Evolutionary conservation across 768 basidiomycete species (phyloP), one percentile per base, ranked within the genome.

Genomic region (Suillus paluster): DNA sequence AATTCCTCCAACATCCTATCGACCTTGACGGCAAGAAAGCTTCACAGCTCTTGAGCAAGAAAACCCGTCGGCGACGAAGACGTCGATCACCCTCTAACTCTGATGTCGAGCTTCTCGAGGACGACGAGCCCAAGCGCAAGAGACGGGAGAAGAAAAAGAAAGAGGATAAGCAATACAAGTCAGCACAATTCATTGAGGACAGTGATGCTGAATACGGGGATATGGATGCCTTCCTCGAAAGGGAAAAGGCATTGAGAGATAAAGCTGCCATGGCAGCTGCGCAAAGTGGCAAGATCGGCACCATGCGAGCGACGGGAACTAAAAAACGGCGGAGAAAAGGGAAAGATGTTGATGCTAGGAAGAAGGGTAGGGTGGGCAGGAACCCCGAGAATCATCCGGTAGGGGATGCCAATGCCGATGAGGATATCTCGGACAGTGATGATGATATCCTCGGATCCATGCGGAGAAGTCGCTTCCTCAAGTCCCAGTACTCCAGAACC

Each of bases 161-260:
- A 71, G 90, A 91, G 71, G 84, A 85, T 71, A 83, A 87, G 77
- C 79, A 80, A 62, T 95, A 92, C 81, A 95, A 94, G 74, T 92
- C 90, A 8, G 94, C 93, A 11, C 90, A 93, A 73, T 92, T 96
- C 72, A 95, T 97, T 72, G 88, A 91, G 70, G 95, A 97, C 76
- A 94, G 92, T 64, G 95, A 97, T 68, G 89, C 81, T 59, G 92
- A 94, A 73, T 86, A 86, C 61, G 91, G 84, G 17, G 88, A 91
- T 70, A 89, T 94, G 74, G 89, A 91, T 55, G 85, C 81, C 6
- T 97, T 97, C 82, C 85, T 95, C 61, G 89, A 82, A 74, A 84
- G 82, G 68, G 95, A 97, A 76, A 84, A 83, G 68, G 78, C 64
- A 56, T 73, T 86, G 68, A 82, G 91, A 52, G 84, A 85, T 70